Conservation (phyloP, 176 grass and related monocot species). For the Ensete ventricosum region DNA sequence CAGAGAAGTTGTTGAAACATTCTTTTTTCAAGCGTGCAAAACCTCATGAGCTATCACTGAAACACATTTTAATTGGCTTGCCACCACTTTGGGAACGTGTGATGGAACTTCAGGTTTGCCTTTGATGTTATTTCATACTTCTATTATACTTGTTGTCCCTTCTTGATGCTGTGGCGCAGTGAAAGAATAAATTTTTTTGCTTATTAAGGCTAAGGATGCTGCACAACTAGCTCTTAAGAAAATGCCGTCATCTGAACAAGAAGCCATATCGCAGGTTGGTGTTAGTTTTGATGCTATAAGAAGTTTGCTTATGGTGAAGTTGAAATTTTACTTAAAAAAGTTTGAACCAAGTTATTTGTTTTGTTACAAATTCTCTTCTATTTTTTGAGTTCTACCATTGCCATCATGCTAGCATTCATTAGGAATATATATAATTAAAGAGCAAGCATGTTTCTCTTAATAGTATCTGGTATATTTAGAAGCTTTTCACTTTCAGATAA, state of each 20-base stretch:
- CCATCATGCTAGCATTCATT: too few relatives aligned
- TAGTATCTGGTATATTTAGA: too few relatives aligned
- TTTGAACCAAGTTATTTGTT: neutral
- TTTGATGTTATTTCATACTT: slow-evolving; percentile 3
- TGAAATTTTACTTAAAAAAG: slow-evolving; percentile 1
- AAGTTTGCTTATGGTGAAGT: neutral
- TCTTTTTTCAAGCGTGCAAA: slow-evolving; percentile 94
- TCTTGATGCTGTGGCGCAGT: slow-evolving; percentile 10
- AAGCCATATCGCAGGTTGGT: slow-evolving; percentile 84
- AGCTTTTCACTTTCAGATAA: too few relatives aligned
- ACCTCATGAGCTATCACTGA: slow-evolving; percentile 64
- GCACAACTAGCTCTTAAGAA: slow-evolving; percentile 96
- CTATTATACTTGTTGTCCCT: slow-evolving; percentile 8
- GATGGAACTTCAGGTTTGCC: slow-evolving; percentile 79
- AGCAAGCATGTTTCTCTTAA: too few relatives aligned
- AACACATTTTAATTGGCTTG: slow-evolving; percentile 65
- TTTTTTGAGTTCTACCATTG: too few relatives aligned
- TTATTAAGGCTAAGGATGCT: slow-evolving; percentile 79
- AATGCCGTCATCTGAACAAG: slow-evolving; percentile 98
- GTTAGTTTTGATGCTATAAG: slow-evolving; percentile 1
- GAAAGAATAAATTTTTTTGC: slow-evolving; percentile 25
- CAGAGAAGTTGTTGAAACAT: slow-evolving; percentile 92
- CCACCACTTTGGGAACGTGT: slow-evolving; percentile 90
- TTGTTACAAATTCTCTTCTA: too few relatives aligned
- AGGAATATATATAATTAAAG: too few relatives aligned